Evolutionary conservation across 2,329 filamentous ascomycete genomes (phyloP).

Genomic region (Colletotrichum destructivum): DNA sequence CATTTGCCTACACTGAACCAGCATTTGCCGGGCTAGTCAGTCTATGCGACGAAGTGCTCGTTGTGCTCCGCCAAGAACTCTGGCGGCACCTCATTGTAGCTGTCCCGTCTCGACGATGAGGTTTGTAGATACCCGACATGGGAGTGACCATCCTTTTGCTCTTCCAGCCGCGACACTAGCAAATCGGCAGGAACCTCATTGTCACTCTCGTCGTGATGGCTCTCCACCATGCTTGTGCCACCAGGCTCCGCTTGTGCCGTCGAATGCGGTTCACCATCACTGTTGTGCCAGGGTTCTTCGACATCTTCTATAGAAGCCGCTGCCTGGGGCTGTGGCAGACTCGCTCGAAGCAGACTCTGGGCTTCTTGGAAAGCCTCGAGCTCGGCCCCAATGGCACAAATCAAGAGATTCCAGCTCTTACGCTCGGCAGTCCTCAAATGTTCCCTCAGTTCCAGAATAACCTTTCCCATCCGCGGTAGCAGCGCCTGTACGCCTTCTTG

Average conservation of each 20-base stretch:
- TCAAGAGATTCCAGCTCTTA: slow-evolving; percentile 80
- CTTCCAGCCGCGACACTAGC: slow-evolving; percentile 53
- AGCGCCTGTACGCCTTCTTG: slow-evolving; percentile 62
- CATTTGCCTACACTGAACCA: not conserved
- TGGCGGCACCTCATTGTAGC: slow-evolving; percentile 65
- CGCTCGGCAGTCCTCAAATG: slow-evolving; percentile 70
- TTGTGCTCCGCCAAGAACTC: slow-evolving; percentile 67
- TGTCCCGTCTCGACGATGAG: slow-evolving; percentile 49
- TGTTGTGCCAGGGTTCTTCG: slow-evolving; percentile 36
- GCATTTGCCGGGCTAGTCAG: slow-evolving; percentile 2
- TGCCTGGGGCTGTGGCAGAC: slow-evolving; percentile 45
- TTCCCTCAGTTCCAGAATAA: slow-evolving; percentile 69
- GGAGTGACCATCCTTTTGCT: slow-evolving; percentile 46
- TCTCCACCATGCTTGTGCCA: slow-evolving; percentile 3
- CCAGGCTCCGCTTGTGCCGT: not conserved
- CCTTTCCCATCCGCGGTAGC: slow-evolving; percentile 69
- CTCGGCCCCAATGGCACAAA: slow-evolving; percentile 83
- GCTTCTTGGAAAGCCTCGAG: slow-evolving; percentile 77
- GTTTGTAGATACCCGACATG: slow-evolving; percentile 33
- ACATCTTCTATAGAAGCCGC: slow-evolving; percentile 45
- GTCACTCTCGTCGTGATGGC: slow-evolving; percentile 51
- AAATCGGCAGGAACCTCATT: slow-evolving; percentile 61
- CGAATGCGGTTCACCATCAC: slow-evolving; percentile 22
- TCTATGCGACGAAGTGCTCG: slow-evolving; percentile 26
- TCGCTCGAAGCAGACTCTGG: slow-evolving; percentile 65